Evolutionary conservation across 208 protist genomes (phyloP), one percentile per base, ranked within the genome.

Genomic region (Leishmania aethiopica): DNA sequence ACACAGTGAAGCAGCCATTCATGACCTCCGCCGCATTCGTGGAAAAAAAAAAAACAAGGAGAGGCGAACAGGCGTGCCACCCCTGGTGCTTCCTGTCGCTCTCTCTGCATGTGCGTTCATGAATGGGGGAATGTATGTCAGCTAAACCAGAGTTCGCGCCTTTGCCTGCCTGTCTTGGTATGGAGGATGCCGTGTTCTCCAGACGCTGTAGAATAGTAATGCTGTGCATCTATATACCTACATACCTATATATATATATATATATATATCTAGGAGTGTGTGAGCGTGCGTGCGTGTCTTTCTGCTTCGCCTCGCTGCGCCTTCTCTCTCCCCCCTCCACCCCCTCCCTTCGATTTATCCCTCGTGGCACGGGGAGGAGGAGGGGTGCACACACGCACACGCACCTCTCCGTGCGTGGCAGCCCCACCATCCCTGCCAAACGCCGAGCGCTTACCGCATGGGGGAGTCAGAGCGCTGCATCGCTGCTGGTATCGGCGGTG

Each of bases 161-260:
- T 70, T 13, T 74, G n/a, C 67, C 28, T 85, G 72, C 82, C 77
- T 74, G 11, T 79, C 45, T 73, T 10, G 13, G 45, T 42, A 49
- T 86, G 67, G 45, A 32, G 4, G 42, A 69, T 3, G 5, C 13
- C 64, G 2, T 42, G 28, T 42, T 69, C 64, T 25, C 15, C 15
- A 25, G 64, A 69, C 15, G 17, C 28, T 42, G 28, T 25, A n/a
- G 32, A 22, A 42, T 25, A 19, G 15, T 22, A n/a, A 35, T 69
- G 28, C 64, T 40, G 32, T 25, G 15, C 11, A 64, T 8, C 59
- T 13, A 17, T 35, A 53, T 28, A 25, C 69, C 8, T 35, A 35
- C 5, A 73, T 35, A 8, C n/a, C 0, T n/a, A 42, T 35, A 32
- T 22, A 7, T 13, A 73, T 32, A 53, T 15, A 73, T 19, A 5